Conservation (phyloP, 192 early-diverging fungal genomes). For the Neocallimastix lanati region DNA sequence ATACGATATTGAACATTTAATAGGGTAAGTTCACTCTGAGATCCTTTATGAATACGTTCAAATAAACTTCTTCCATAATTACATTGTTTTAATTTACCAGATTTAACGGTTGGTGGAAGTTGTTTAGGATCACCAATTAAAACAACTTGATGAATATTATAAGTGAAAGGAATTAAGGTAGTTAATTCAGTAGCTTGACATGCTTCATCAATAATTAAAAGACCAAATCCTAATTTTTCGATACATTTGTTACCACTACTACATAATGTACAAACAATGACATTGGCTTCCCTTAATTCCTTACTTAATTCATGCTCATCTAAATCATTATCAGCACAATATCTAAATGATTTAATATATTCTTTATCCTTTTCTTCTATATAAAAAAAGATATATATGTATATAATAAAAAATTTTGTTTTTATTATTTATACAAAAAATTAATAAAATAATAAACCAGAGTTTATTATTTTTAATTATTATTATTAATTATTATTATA, state of each 20-base stretch:
- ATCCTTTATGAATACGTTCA: slow-evolving; percentile 54
- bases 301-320: slow-evolving; percentile 16
- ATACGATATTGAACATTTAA: slow-evolving; percentile 92
- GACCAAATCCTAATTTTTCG: slow-evolving; percentile 29
- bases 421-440: too few species aligned
- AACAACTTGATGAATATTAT: slow-evolving; percentile 56
- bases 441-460: too few species aligned
- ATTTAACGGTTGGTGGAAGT: slow-evolving; percentile 77
- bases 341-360: slow-evolving; percentile 58
- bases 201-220: slow-evolving; percentile 90
- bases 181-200: slow-evolving; percentile 79
- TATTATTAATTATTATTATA: too few species aligned
- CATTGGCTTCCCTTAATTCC: slow-evolving; percentile 57
- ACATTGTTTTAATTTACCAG: slow-evolving; percentile 35
- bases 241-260: slow-evolving; percentile 72
- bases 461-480: too few species aligned
- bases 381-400: slow-evolving; percentile 34
- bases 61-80: slow-evolving; percentile 78
- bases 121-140: slow-evolving; percentile 90
- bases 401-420: too few species aligned
- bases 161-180: slow-evolving; percentile 71
- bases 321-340: slow-evolving; percentile 45
- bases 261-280: slow-evolving; percentile 64
- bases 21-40: slow-evolving; percentile 47
- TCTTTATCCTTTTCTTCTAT: slow-evolving; percentile 55